Base-by-base conservation (phyloP, 2,329 filamentous ascomycete genomes). In the Aspergillus quadrilineatus region DNA sequence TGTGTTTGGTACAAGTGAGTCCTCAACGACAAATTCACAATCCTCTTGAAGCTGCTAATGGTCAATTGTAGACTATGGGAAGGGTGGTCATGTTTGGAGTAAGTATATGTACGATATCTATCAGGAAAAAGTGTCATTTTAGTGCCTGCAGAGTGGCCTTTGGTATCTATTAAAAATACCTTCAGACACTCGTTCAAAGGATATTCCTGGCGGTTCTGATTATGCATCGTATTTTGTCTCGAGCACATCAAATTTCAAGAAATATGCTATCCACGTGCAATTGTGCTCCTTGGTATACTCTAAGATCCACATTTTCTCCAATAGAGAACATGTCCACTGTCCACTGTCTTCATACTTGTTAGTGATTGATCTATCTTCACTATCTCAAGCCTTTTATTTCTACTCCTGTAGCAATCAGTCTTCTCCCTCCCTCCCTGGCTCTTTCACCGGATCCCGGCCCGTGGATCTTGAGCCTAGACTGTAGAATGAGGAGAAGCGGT, bases 1-100 rank as follows among this genome's bases (percentile, higher is more conserved):
- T 70, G 78, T 1, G 80, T 87, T 0, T 69, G 87, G 3, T 88
- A 88, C 69, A 87, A 87, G 79, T 82, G 66, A 42, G 56, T 26
- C 9, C 12, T 10, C 10, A 37, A 37, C 10, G 14, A 10, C 2
- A 9, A 37, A 36, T 6, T 17, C 26, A 6, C n/a, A 42, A 6
- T 42, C 14, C 15, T 17, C 10, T 22, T 42, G 8, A n/a, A 6
- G n/a, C 7, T 22, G 2, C 39, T 42, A 15, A 42, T 36, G 22
- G 22, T 22, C 34, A 1, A 42, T 42, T 7, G 39, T 12, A 42
- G 39, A 15, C 10, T 42, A 6, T 42, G 39, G 17, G 39, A 42
- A 22, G 39, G 39, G 2, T 26, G 39, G 22, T 10, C 39, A 42
- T 22, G 39, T 17, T 42, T 1, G 39, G 39, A 42, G 39, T 22